Percentiles rank a stretch among this genome's conserved stretches.
phyloP scores from a whole-genome alignment of 2,329 filamentous ascomycete species.

The Paramyrothecium sp. region DNA sequence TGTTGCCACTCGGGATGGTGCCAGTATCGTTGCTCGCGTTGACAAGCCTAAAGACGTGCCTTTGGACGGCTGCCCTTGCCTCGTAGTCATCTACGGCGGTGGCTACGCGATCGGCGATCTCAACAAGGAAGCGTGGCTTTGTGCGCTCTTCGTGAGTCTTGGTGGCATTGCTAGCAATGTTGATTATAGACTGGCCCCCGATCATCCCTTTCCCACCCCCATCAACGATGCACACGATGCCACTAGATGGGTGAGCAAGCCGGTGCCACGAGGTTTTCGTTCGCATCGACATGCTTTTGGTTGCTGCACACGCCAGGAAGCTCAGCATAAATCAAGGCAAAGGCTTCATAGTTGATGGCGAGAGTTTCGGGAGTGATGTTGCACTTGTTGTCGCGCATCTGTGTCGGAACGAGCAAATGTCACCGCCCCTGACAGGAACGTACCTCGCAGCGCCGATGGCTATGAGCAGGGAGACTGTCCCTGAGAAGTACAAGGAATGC shows the following conservation, averaged over 20 bases:
- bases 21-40: conserved; percentile 14
- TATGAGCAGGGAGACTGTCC: conserved; percentile 17
- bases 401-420: conserved; percentile 11
- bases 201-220: conserved; percentile 24
- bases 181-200: conserved; percentile 24
- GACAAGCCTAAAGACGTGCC: conserved; percentile 15
- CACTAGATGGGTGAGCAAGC: conserved; percentile 17
- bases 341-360: conserved; percentile 22
- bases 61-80: conserved; percentile 14
- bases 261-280: neutral
- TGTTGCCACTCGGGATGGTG: conserved; percentile 18
- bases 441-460: conserved; percentile 20
- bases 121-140: conserved; percentile 19
- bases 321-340: conserved; percentile 21
- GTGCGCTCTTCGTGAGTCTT: conserved; percentile 19
- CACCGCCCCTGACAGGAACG: conserved; percentile 22
- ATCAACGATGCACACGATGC: conserved; percentile 25
- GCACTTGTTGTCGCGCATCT: conserved; percentile 20
- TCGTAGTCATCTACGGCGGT: conserved; percentile 25
- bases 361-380: conserved; percentile 26
- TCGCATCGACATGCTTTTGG: conserved; percentile 2
- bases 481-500: conserved; percentile 22
- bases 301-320: conserved; percentile 11
- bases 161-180: conserved; percentile 23
- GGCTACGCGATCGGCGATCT: conserved; percentile 24